Evolutionary conservation across 371 early-diverging fungal genomes (phyloP).

Genomic region (Syncephalis plumigaleata): DNA sequence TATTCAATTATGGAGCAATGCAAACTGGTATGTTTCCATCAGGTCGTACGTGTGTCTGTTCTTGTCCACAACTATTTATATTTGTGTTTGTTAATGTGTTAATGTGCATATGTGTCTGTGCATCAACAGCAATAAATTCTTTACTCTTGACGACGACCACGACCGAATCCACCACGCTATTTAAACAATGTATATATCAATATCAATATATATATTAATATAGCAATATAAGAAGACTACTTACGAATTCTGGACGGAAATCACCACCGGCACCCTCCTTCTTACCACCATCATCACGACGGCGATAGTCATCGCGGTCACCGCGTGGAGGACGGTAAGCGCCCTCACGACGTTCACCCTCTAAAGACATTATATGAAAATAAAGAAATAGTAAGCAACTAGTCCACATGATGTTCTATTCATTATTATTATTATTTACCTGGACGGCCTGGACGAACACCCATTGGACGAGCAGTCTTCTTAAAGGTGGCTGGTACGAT

Average conservation of each 20-base stretch:
- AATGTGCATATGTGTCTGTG: no score
- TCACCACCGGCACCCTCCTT: slow-evolving; percentile 87
- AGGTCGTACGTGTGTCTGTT: no score
- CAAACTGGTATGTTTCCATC: no score
- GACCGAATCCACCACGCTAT: no score
- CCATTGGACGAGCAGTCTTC: slow-evolving; percentile 54
- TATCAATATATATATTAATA: no score
- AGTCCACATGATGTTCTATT: background rate
- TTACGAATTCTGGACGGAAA: slow-evolving; percentile 91
- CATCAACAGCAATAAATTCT: no score
- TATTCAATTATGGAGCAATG: no score
- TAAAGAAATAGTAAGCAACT: background rate
- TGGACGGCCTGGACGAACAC: slow-evolving; percentile 30
- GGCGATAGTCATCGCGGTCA: slow-evolving; percentile 73
- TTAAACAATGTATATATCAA: no score
- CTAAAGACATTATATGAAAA: slow-evolving; percentile 18
- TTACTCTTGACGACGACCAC: no score
- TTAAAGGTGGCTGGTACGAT: slow-evolving; percentile 95
- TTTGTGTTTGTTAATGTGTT: no score
- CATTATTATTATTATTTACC: background rate
- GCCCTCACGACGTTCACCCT: slow-evolving; percentile 21
- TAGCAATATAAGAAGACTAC: slow-evolving; percentile 21
- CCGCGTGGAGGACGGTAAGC: slow-evolving; percentile 44
- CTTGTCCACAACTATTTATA: no score
- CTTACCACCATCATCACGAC: slow-evolving; percentile 54